Percentiles rank a stretch among this genome's conserved stretches.
phyloP scores from a whole-genome alignment of 805 yeast species.

The Maudiozyma bulderi region DNA sequence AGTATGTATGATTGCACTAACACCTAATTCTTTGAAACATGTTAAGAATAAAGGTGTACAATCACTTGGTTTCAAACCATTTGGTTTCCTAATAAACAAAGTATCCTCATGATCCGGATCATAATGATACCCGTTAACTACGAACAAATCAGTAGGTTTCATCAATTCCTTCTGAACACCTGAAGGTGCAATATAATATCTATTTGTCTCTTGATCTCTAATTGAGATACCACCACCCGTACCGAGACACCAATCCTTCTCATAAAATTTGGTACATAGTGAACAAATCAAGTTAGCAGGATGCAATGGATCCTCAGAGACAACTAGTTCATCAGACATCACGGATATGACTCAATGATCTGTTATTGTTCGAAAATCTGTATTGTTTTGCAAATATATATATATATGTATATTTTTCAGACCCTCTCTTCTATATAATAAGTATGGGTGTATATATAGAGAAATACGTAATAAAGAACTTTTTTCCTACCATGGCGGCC shows the following conservation, averaged over 20 bases:
- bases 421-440: too few species aligned
- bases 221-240: conserved; percentile 95
- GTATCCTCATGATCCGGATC: conserved; percentile 27
- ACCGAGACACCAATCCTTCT: conserved; percentile 86
- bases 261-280: conserved; percentile 65
- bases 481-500: too few species aligned
- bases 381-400: not conserved
- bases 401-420: not conserved
- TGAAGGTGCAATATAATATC: conserved; percentile 80
- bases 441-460: too few species aligned
- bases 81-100: conserved; percentile 52
- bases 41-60: conserved; percentile 85
- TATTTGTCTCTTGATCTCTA: conserved; percentile 33
- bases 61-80: conserved; percentile 73
- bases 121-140: conserved; percentile 37
- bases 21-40: conserved; percentile 54
- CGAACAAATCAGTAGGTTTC: conserved; percentile 73
- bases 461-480: too few species aligned
- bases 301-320: conserved; percentile 44
- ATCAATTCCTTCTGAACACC: conserved; percentile 91
- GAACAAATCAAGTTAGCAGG: conserved; percentile 84
- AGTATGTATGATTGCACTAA: conserved; percentile 92
- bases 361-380: too few species aligned
- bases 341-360: not conserved
- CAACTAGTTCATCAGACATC: not conserved